Conservation (phyloP, 2,329 filamentous ascomycete genomes). For the Botryotinia narcissicola region DNA sequence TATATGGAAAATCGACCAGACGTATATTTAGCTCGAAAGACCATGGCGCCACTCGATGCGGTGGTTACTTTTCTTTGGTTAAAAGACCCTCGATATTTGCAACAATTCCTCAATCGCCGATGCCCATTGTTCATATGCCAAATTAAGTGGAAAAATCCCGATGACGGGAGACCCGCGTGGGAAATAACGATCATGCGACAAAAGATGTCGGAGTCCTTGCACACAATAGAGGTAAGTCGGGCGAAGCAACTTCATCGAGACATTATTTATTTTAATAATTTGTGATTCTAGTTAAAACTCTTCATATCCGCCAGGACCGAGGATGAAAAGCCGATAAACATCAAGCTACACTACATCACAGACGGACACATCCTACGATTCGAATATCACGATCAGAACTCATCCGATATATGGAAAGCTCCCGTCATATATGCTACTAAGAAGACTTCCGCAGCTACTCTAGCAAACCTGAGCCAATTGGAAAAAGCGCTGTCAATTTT, state of each 20-base stretch:
- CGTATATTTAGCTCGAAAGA: neutral
- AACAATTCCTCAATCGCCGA: slow-evolving; percentile 14
- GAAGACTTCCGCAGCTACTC: neutral
- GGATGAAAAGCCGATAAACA: neutral
- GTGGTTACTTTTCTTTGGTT: slow-evolving; percentile 8
- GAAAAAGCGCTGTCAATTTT: neutral
- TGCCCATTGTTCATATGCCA: neutral
- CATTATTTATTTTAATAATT: neutral
- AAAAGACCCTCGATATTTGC: neutral
- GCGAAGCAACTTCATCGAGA: too few species aligned
- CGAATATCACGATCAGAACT: neutral
- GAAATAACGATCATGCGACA: neutral
- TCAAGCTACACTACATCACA: neutral
- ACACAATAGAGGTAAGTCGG: neutral
- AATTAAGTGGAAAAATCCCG: too few species aligned
- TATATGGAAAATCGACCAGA: neutral
- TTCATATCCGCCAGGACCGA: accelerated
- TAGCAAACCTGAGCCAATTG: neutral
- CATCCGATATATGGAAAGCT: neutral
- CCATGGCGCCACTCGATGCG: slow-evolving; percentile 7
- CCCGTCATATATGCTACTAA: neutral
- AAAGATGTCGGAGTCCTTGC: slow-evolving; percentile 2
- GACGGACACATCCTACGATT: slow-evolving; percentile 8
- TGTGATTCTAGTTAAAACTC: neutral
- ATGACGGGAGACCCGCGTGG: neutral